Percentiles rank a stretch among this genome's conserved stretches.
Evolutionary conservation across 495 filamentous ascomycete genomes (phyloP).

Genomic region (Daldinia grandis): DNA sequence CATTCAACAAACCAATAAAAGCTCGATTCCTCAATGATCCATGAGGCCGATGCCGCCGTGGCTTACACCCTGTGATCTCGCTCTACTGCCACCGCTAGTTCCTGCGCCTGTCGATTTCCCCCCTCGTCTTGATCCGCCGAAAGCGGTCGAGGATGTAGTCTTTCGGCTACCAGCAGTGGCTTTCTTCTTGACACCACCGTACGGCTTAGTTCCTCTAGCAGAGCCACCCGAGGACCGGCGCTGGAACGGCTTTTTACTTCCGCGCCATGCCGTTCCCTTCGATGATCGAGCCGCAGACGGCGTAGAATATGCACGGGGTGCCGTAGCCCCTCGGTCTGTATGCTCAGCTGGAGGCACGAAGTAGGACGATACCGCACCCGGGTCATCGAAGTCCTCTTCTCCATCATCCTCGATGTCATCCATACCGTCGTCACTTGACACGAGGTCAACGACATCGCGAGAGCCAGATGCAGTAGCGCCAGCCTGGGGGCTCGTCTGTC

Average conservation of each 20-base stretch:
- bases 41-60: constrained; percentile 42
- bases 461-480: constrained; percentile 11
- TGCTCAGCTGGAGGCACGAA: constrained; percentile 50
- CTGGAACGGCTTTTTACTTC: constrained; percentile 33
- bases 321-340: constrained; percentile 25
- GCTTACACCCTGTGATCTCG: constrained; percentile 28
- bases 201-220: constrained; percentile 22
- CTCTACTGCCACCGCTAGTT: constrained; percentile 22
- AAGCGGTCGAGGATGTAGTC: constrained; percentile 27
- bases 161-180: constrained; percentile 25
- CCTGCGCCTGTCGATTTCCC: constrained; percentile 1
- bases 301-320: constrained; percentile 27
- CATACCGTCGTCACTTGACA: constrained; percentile 69
- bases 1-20: neutral
- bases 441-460: constrained; percentile 71
- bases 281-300: constrained; percentile 18
- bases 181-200: constrained; percentile 47
- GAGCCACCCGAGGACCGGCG: constrained; percentile 41
- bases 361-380: constrained; percentile 54
- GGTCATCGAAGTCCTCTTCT: constrained; percentile 51
- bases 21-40: constrained; percentile 33
- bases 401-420: constrained; percentile 56
- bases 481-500: constrained; percentile 7
- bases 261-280: constrained; percentile 28
- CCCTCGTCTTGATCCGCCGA: constrained; percentile 15